A percentile compares a stretch with the other conserved stretches of the same genome.
phyloP scores from a whole-genome alignment of 192 early-diverging fungal genomes.

The Gryganskiella cystojenkinii region DNA sequence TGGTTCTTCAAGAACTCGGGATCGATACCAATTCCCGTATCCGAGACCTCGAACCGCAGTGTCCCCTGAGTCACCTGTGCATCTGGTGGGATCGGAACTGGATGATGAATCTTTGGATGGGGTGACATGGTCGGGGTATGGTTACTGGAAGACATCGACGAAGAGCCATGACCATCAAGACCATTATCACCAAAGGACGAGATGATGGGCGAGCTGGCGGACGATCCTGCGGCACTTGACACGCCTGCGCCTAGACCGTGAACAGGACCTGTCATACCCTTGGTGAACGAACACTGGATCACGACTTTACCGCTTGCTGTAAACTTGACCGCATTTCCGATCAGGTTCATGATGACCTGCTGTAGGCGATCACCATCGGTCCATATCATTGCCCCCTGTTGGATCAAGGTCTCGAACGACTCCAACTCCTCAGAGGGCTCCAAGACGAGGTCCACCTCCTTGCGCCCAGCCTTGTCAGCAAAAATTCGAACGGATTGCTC shows the following conservation, averaged over 20 bases:
- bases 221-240: no score
- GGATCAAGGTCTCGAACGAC: constrained; percentile 30
- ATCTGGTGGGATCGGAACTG: constrained; percentile 18
- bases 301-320: constrained; percentile 54
- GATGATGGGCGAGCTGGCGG: no score
- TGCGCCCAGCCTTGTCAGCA: constrained; percentile 45
- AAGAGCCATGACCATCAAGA: neutral
- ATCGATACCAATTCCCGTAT: constrained; percentile 84
- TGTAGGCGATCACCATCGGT: constrained; percentile 37
- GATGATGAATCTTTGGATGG: constrained; percentile 11
- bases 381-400: constrained; percentile 33
- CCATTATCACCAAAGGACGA: no score
- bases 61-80: constrained; percentile 23
- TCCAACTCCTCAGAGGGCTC: constrained; percentile 61
- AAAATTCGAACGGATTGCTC: constrained; percentile 54
- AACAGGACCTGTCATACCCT: neutral
- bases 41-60: constrained; percentile 69
- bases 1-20: constrained; percentile 66
- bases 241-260: no score
- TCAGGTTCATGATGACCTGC: constrained; percentile 62
- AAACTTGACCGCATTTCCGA: constrained; percentile 67
- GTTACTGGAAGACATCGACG: no score
- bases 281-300: constrained; percentile 11
- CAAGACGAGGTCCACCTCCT: constrained; percentile 58
- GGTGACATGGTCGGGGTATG: no score